Evolutionary conservation across 192 early-diverging fungal species (phyloP), one percentile per base, ranked within the genome.

Genomic region (Kappamyces sp.): DNA sequence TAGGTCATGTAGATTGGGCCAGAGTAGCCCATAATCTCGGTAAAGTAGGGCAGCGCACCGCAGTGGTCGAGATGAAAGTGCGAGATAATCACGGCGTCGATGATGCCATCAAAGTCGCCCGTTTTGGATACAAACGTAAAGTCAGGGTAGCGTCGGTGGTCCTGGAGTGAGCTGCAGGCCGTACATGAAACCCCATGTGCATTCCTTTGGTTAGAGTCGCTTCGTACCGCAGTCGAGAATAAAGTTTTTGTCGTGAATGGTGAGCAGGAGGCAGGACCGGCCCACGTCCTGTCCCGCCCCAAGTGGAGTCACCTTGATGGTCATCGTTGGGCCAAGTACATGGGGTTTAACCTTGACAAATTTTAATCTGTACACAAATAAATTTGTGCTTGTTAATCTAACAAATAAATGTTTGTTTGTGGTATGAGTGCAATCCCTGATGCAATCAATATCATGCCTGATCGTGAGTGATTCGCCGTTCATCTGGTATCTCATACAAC

Each of bases 21-120:
- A 51, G 88, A 83, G 69, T 94, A 99, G 1, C 93, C 93, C 70
- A 84, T 85, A 70, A 89, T 86, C 71, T 99, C 94, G 8, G 92
- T 97, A 63, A 99, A 95, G 66, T 89, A 89, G 0, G 96, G 93
- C 9, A 99, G 70, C 1, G 94, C 92, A 3, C 96, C 96, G 67
- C 96, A 97, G 74, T 99, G 96, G 79, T 99, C 96, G 49, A 99
- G 80, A 63, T 99, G 96, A 64, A 99, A 99, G 67, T 99, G 96
- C 39, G 86, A 88, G 31, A 99, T 92, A 54, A 99, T 89, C 12
- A 99, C 84, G 59, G 85, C 86, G 77, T 99, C 96, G 43, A 99
- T 71, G 49, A 84, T 77, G 15, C 78, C 80, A 39, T 87, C 91
- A 65, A 87, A 93, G 59, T 90, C 76, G 44, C 84, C 87, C 37